Base-by-base conservation (phyloP, 148 eudicot genomes). In the Spergularia marina region DNA sequence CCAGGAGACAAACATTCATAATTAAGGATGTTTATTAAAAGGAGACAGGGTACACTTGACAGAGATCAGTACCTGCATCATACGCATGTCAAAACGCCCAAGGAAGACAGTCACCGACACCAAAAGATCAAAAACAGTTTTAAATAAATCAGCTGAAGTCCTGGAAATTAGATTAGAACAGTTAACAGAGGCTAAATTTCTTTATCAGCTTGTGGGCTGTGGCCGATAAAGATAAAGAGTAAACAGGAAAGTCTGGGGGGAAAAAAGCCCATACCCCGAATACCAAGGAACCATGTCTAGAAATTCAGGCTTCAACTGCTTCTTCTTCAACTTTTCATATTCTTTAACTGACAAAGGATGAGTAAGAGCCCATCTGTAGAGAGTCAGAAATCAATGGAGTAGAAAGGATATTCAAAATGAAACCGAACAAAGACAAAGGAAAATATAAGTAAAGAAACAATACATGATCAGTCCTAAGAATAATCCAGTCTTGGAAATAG, bases 221-320 rank as follows among this genome's bases (percentile, higher is more conserved):
- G 57, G 40, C 4, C 44, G 53, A 14, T 10, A 14, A 53, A 53
- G n/a, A 70, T 30, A 6, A 10, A 64, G 36, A 47, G 16, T 68
- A 71, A 18, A 10, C 64, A 20, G 67, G 41, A 65, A 55, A 80
- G 2, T 47, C 16, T 57, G n/a, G 34, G n/a, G 17, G 44, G 44
- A 13, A 49, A 65, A n/a, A 47, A 66, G 63, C 4, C 40, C 80
- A 76, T 89, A 95, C 99, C 99, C 99, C 53, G 99, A 95, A 82
- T 95, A 95, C 99, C 99, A 95, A 79, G 99, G 99, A 82, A 95
- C 99, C 99, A 96, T 96, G 82, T 96, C 99, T 81, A 91, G 77
- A 73, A 96, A 96, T 40, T 89, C 88, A 72, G 98, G 99, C 78
- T 92, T 88, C 90, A 83, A 70, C 77, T 92, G 91, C 83, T 84